These are phyloP conservation scores for Gryganskiella cystojenkinii DNA, from an alignment of 192 early-diverging fungal genomes.

Conservation along the genomic window DNA sequence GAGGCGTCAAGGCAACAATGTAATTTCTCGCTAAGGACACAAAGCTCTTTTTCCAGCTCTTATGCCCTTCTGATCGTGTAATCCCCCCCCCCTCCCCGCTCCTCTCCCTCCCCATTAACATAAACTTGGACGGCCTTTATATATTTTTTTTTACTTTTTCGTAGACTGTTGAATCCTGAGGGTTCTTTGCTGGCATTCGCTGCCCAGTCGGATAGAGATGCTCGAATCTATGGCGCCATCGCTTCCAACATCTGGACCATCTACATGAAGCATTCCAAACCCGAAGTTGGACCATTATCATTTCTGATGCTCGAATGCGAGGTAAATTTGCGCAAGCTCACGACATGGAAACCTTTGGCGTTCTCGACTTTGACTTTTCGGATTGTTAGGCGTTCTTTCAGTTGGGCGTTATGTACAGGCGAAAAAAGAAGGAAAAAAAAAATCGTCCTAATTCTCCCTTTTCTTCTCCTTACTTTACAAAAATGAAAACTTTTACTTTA, in stretches of 20 bases:
- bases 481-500: conserved; percentile 12
- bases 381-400: no score
- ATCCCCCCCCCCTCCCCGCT: no score
- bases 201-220: conserved; percentile 63
- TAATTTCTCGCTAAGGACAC: conserved; percentile 34
- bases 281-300: conserved; percentile 39
- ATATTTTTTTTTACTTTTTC: neutral
- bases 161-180: conserved; percentile 65
- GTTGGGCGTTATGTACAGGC: no score
- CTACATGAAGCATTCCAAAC: conserved; percentile 57
- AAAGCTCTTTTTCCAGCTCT: neutral
- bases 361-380: no score
- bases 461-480: neutral
- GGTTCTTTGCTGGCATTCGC: conserved; percentile 67
- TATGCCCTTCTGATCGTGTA: no score
- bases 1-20: conserved; percentile 65
- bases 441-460: neutral
- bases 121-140: neutral
- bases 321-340: conserved; percentile 30
- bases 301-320: conserved; percentile 62
- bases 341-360: no score
- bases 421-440: no score
- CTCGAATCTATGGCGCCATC: conserved; percentile 67
- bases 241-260: conserved; percentile 70
- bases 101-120: neutral